These are phyloP conservation scores for Spathaspora passalidarum DNA, from an alignment of 805 yeast genomes.

Conservation along the genomic window DNA sequence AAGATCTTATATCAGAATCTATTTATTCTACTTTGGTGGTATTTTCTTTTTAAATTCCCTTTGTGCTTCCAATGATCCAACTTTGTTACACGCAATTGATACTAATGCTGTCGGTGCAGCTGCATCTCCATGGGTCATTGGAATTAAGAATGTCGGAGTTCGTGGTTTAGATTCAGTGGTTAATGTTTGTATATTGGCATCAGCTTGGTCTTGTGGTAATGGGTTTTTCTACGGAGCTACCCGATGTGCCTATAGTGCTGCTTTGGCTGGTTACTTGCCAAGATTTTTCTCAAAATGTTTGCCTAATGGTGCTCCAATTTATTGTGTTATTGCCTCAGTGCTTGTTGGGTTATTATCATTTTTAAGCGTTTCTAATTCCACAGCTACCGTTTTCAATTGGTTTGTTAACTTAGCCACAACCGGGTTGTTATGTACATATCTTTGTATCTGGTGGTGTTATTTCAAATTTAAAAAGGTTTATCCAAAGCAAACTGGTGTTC, in stretches of 20 bases:
- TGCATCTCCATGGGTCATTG: conserved; percentile 38
- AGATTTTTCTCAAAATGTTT: conserved; percentile 29
- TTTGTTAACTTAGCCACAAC: conserved; percentile 35
- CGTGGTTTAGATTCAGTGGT: conserved; percentile 33
- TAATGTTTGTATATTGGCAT: conserved; percentile 29
- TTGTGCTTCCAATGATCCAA: conserved; percentile 33
- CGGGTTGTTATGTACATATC: conserved; percentile 29
- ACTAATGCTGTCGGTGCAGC: conserved; percentile 36
- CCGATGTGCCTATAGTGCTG: conserved; percentile 31
- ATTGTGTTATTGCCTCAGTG: conserved; percentile 21
- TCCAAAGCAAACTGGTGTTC: conserved; percentile 23
- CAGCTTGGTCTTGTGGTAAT: conserved; percentile 39
- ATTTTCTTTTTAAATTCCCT: conserved; percentile 34
- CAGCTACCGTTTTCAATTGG: conserved; percentile 33
- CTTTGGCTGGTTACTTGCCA: conserved; percentile 36
- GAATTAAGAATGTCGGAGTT: conserved; percentile 32
- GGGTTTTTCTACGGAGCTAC: conserved; percentile 35
- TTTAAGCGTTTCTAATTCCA: conserved; percentile 25
- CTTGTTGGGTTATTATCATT: conserved; percentile 24
- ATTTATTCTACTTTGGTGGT: conserved; percentile 36
- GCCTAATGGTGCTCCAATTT: conserved; percentile 32
- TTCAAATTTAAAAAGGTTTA: conserved; percentile 29
- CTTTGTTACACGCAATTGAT: conserved; percentile 20
- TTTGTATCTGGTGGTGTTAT: conserved; percentile 29
- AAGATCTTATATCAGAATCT: conserved; percentile 32